These are phyloP conservation scores for Auxenochlorella pyrenoidosa DNA, from an alignment of 139 green algal genomes.

Conservation along the genomic window DNA sequence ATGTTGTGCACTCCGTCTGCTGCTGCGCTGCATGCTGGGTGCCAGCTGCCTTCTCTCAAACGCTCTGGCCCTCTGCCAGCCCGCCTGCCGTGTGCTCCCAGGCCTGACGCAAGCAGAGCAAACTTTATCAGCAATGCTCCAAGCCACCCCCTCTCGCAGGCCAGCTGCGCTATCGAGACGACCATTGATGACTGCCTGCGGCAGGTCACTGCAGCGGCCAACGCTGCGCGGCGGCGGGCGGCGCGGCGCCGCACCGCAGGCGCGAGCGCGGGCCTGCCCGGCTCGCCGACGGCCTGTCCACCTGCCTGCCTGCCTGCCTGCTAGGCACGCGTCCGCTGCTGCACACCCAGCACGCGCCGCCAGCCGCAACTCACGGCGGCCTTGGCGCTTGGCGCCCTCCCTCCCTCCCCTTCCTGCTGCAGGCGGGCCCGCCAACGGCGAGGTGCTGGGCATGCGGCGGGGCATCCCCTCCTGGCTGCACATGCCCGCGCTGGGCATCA, in stretches of 20 bases:
- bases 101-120: no score
- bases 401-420: no score
- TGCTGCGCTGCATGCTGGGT: no score
- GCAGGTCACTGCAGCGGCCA: constrained; percentile 77
- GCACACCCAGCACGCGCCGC: background rate
- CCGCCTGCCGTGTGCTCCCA: no score
- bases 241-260: background rate
- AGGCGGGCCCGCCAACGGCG: background rate
- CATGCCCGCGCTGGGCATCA: constrained; percentile 36
- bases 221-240: background rate
- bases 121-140: no score
- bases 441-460: background rate
- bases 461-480: constrained; percentile 68
- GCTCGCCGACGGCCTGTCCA: background rate
- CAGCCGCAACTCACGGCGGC: background rate
- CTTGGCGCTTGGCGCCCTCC: no score
- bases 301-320: background rate
- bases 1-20: no score
- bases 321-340: background rate
- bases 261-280: no score
- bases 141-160: constrained; percentile 69
- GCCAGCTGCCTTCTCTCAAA: no score
- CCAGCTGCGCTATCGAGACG: constrained; percentile 92
- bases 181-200: constrained; percentile 87
- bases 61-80: no score